Base-by-base conservation (phyloP, 768 basidiomycete species). In the Termitomyces sp. region DNA sequence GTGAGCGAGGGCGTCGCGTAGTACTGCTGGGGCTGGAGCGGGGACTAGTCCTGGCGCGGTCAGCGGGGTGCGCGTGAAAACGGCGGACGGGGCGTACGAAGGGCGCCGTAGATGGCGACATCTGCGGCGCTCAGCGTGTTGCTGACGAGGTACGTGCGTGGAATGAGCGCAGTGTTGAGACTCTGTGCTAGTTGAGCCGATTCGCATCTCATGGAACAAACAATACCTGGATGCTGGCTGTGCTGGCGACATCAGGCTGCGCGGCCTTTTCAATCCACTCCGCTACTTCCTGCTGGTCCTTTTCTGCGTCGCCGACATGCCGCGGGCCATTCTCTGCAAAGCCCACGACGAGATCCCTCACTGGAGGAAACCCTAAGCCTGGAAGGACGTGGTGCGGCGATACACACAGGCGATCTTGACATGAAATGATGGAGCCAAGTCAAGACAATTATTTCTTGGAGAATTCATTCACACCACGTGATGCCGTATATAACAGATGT, bases 71-170 rank as follows among this genome's bases (percentile, higher is more conserved):
- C 5, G 5, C 36, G 36, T 36, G 6, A 15, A 15, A 1, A 15
- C 13, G 33, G 42, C 49, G n/a, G 39, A 47, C 24, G n/a, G 18
- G 50, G 77, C 91, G 60, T 68, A 97, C 96, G 60, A 95, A 98
- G 79, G n/a, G 87, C 83, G 26, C 88, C 94, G 70, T 95, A 98
- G 50, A 98, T 73, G 10, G 90, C 91, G 55, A 94, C 83, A 71
- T 99, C 97, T 46, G 95, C 96, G 3, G 86, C 89, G 22, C 94
- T 92, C 55, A 94, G 77, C 64, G 88, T 82, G 72, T 92, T 90
- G 69, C 82, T 83, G 64, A 94, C 89, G 65, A 94, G 72, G 72
- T 92, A 98, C 24, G 94, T 97, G 65, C 86, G 81, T 24, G 90
- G 84, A 15, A 81, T 74, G 51, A 98, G 79, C 46, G 85, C 73